Conservation (phyloP, 2,329 filamentous ascomycete species). For the Alternaria sp. region DNA sequence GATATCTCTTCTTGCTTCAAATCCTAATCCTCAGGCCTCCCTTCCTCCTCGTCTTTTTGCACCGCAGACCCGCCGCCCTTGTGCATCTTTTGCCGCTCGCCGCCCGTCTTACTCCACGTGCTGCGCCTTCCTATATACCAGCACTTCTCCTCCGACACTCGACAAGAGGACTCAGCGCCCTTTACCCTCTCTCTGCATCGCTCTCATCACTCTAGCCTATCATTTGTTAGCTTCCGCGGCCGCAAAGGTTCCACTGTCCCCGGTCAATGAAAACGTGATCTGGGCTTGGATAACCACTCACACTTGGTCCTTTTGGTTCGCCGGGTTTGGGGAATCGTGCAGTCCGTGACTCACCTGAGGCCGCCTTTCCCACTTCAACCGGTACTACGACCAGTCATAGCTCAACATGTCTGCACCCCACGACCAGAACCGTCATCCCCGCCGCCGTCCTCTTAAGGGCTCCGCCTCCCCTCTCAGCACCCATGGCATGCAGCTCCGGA, state of each 20-base stretch:
- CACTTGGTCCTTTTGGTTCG: conserved; percentile 36
- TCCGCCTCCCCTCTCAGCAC: conserved; percentile 46
- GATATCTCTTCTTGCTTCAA: conserved; percentile 24
- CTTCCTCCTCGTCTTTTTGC: conserved; percentile 31
- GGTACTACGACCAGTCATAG: conserved; percentile 45
- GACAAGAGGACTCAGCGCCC: conserved; percentile 40
- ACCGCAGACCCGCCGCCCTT: conserved; percentile 35
- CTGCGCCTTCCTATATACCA: conserved; percentile 49
- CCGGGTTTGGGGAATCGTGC: conserved; percentile 36
- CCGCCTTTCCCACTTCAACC: conserved; percentile 37
- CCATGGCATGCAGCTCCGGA: conserved; percentile 57
- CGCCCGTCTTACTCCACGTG: conserved; percentile 41
- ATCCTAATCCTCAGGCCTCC: conserved; percentile 41
- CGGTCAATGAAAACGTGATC: conserved; percentile 41
- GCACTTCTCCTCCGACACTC: conserved; percentile 30
- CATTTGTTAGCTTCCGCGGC: conserved; percentile 13
- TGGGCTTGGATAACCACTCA: conserved; percentile 30
- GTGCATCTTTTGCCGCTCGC: conserved; percentile 36
- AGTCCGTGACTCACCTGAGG: conserved; percentile 50
- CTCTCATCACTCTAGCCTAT: conserved; percentile 20
- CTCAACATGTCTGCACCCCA: conserved; percentile 50
- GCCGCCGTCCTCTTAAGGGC: conserved; percentile 56
- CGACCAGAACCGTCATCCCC: conserved; percentile 55
- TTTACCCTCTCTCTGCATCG: conserved; percentile 31
- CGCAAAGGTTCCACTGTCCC: conserved; percentile 17